Evolutionary conservation across 306 rosid species (phyloP), one percentile per base, ranked within the genome.

Genomic region (Castanea crenata): DNA sequence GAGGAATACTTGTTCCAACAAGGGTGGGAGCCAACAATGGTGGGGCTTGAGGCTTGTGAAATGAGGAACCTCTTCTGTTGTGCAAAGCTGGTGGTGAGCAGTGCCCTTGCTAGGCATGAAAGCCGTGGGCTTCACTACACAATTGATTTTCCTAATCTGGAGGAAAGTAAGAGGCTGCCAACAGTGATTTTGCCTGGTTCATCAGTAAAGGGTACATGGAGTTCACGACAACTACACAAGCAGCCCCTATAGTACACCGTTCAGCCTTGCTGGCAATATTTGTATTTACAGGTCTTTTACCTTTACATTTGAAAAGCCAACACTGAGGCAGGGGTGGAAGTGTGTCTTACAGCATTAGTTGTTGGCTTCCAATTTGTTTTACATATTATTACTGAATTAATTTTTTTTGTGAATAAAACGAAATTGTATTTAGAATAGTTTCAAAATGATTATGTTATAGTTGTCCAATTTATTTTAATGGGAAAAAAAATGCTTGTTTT

Each of bases 41-140:
- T 90, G 80, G 92, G 78, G 61, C 81, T 92, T 35, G 98, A 95
- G 85, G 92, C 87, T 32, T 95, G 99, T 76, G 96, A 95, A 75
- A 90, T 92, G 97, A 90, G 98, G 84, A 95, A 95, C 90, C 86
- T 95, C 58, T 92, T 95, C 59, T 92, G 98, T 85, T 91, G 95
- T 49, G 93, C 98, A n/a, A 87, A 89, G 83, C 85, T 95, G 57
- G 98, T 95, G 15, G 85, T 95, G 29, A 87, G 96, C 85, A 92
- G 99, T 32, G 99, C 99, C 27, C 96, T 95, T 44, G 85, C 97
- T 4, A 75, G 99, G 83, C 99, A 85, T 13, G 99, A 95, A 81
- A 95, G 99, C 81, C 92, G 98, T 4, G 99, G 99, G 31, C 89
- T 95, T 21, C 99, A 95, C 86, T 95, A 91, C 82, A 92, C 97